Percentiles rank a stretch among this genome's conserved stretches.
Conservation (phyloP, 768 basidiomycete genomes). For the Hericium alpestre region DNA sequence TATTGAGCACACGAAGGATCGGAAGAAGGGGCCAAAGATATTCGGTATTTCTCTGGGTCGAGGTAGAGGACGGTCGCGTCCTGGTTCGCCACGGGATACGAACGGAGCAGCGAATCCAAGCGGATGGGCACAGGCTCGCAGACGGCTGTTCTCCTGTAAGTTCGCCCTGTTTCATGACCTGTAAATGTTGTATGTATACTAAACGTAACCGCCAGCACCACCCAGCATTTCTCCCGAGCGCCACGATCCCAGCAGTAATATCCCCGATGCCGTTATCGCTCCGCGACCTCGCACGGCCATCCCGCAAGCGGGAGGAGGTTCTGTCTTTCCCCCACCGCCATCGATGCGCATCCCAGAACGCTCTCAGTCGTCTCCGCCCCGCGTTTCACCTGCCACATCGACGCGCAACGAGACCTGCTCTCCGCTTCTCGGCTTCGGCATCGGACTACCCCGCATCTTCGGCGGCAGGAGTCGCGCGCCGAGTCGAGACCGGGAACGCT, state of each 20-base stretch:
- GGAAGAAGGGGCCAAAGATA: slow-evolving; percentile 34
- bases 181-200: too few species aligned
- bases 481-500: background rate
- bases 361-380: slow-evolving; percentile 13
- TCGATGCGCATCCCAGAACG: background rate
- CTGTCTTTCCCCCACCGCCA: background rate
- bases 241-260: slow-evolving; percentile 4
- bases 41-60: slow-evolving; percentile 32
- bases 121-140: background rate
- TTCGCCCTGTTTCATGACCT: too few species aligned
- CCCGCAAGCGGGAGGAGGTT: background rate
- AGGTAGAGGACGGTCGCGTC: background rate
- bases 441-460: slow-evolving; percentile 12
- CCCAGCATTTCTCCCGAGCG: background rate
- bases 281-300: background rate
- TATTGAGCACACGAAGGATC: slow-evolving; percentile 23
- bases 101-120: background rate
- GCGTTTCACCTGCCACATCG: slow-evolving; percentile 5
- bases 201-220: background rate
- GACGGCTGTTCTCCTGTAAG: background rate
- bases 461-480: background rate
- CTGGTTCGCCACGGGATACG: background rate
- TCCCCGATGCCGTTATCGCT: background rate
- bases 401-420: slow-evolving; percentile 23
- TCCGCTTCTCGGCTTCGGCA: slow-evolving; percentile 21